Evolutionary conservation across 257 asterid species (phyloP).

Genomic region (Nicotiana tomentosiformis): DNA sequence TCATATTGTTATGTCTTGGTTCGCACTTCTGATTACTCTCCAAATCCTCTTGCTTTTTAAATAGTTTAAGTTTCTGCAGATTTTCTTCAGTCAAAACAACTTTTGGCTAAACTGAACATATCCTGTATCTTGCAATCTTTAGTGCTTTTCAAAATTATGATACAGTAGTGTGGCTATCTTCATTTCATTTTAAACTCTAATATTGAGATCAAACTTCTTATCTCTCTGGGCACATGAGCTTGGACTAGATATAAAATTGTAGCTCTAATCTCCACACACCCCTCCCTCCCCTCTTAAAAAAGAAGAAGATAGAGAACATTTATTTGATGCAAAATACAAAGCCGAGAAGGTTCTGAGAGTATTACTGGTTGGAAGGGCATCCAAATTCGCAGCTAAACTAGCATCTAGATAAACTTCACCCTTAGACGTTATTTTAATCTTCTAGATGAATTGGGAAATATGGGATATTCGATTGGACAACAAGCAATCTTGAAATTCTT

Average conservation of each 20-base stretch:
- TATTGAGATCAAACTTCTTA: neutral
- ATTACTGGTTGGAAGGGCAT: neutral
- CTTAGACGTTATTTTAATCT: neutral
- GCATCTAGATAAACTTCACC: neutral
- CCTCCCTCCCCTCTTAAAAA: neutral
- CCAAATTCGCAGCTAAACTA: neutral
- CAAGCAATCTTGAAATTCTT: neutral
- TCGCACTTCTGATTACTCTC: neutral
- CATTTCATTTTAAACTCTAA: neutral
- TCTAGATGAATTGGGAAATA: conserved; percentile 1
- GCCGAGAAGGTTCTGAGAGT: neutral
- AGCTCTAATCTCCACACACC: neutral
- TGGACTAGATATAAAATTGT: neutral
- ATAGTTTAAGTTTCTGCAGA: neutral
- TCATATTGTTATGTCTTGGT: neutral
- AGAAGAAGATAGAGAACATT: neutral
- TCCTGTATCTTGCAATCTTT: neutral
- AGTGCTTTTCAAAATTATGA: neutral
- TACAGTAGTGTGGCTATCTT: neutral
- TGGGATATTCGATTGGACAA: neutral
- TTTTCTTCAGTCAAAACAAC: neutral
- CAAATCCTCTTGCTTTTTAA: neutral
- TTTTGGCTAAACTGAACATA: neutral
- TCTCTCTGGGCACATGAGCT: neutral
- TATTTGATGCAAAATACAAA: neutral